Conservation (phyloP, 768 basidiomycete species). For the Boletus vinaceobasis region DNA sequence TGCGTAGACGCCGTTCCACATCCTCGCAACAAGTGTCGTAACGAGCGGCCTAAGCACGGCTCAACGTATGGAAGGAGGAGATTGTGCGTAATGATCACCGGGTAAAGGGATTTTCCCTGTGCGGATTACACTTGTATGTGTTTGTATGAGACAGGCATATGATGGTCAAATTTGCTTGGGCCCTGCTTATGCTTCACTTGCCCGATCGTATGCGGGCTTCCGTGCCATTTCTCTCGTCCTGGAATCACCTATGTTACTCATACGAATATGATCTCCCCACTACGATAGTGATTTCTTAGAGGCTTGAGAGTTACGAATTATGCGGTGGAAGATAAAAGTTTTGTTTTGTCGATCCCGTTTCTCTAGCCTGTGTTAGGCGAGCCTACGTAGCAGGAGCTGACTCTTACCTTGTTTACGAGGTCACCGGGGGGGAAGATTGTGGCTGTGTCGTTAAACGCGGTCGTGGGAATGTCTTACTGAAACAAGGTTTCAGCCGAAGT, state of each 20-base stretch:
- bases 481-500: too few species aligned
- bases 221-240: not conserved
- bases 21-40: slow-evolving; percentile 71
- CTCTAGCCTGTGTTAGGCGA: not conserved
- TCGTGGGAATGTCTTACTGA: too few species aligned
- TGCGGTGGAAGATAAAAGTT: not conserved
- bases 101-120: slow-evolving; percentile 8
- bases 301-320: not conserved
- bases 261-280: not conserved
- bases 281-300: not conserved
- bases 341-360: not conserved
- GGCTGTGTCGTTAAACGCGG: too few species aligned
- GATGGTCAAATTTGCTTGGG: slow-evolving; percentile 3
- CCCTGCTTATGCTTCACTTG: not conserved
- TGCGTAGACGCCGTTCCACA: slow-evolving; percentile 56
- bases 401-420: too few species aligned
- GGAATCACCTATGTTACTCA: not conserved
- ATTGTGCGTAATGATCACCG: slow-evolving; percentile 17
- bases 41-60: slow-evolving; percentile 71
- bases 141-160: slow-evolving; percentile 14
- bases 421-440: too few species aligned
- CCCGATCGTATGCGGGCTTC: not conserved
- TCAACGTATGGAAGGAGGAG: slow-evolving; percentile 58
- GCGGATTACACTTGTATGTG: slow-evolving; percentile 5
- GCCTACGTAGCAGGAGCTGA: not conserved